Conservation (phyloP, 2,329 filamentous ascomycete genomes). For the Microthyrium microscopicum region DNA sequence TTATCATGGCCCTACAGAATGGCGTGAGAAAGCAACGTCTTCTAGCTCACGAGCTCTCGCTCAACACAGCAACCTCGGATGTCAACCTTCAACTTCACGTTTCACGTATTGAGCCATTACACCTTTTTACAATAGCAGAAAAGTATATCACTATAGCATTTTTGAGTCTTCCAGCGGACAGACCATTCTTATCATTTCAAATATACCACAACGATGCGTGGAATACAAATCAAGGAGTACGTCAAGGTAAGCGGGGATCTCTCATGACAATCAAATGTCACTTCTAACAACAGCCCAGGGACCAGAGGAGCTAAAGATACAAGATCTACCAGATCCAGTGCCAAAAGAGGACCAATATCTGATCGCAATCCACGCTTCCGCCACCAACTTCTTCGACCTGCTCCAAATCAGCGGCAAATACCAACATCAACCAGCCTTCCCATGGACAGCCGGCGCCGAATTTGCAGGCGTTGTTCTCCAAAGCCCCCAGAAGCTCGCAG, state of each 20-base stretch:
- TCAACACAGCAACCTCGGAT: no score
- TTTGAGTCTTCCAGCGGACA: no score
- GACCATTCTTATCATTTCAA: neutral
- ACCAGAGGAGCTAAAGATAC: constrained; percentile 62
- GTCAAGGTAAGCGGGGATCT: constrained; percentile 44
- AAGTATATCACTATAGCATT: no score
- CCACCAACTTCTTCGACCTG: constrained; percentile 94
- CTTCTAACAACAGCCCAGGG: constrained; percentile 33
- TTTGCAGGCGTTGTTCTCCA: constrained; percentile 67
- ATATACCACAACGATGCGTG: constrained; percentile 40
- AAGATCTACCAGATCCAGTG: constrained; percentile 55
- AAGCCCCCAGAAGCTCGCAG: constrained; percentile 36
- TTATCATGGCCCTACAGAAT: no score
- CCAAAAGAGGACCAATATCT: constrained; percentile 64
- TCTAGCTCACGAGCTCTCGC: no score
- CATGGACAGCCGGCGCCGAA: constrained; percentile 75
- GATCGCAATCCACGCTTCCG: constrained; percentile 70
- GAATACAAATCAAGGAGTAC: constrained; percentile 57
- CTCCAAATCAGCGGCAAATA: constrained; percentile 93
- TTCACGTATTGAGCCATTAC: no score
- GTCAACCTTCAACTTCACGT: no score
- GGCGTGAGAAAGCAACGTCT: no score
- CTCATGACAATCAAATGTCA: constrained; percentile 12
- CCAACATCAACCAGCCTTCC: constrained; percentile 75
- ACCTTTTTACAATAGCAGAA: no score